These are phyloP conservation scores for Gonapodya prolifera DNA, from an alignment of 192 early-diverging fungal species.

Conservation along the genomic window DNA sequence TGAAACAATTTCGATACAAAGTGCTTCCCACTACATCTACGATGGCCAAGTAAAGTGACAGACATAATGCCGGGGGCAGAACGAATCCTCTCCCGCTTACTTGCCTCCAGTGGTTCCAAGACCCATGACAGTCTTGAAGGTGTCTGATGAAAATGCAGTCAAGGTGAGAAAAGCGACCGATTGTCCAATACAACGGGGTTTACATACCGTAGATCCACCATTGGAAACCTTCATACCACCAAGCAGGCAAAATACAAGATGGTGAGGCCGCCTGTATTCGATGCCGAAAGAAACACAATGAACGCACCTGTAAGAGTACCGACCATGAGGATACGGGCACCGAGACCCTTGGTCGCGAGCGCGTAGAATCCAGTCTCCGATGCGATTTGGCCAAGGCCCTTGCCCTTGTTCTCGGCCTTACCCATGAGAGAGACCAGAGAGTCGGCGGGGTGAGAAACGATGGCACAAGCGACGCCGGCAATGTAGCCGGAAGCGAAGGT, in stretches of 20 bases:
- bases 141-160: slow-evolving; percentile 34
- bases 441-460: slow-evolving; percentile 85
- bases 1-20: not conserved
- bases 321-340: slow-evolving; percentile 82
- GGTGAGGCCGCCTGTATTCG: no score
- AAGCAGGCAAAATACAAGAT: no score
- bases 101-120: slow-evolving; percentile 50
- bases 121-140: slow-evolving; percentile 59
- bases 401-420: slow-evolving; percentile 39
- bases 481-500: slow-evolving; percentile 75
- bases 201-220: slow-evolving; percentile 73
- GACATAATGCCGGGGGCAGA: not conserved
- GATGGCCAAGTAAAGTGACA: not conserved
- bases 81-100: not conserved
- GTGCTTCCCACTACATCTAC: no score
- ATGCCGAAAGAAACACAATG: not conserved
- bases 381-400: slow-evolving; percentile 29
- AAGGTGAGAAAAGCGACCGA: not conserved
- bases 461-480: slow-evolving; percentile 77
- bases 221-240: slow-evolving; percentile 45
- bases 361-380: slow-evolving; percentile 22
- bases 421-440: slow-evolving; percentile 41
- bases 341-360: slow-evolving; percentile 62
- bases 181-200: not conserved
- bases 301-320: slow-evolving; percentile 67